phyloP scores from a whole-genome alignment of 2,329 filamentous ascomycete genomes.

The Diaporthe vaccinii region DNA sequence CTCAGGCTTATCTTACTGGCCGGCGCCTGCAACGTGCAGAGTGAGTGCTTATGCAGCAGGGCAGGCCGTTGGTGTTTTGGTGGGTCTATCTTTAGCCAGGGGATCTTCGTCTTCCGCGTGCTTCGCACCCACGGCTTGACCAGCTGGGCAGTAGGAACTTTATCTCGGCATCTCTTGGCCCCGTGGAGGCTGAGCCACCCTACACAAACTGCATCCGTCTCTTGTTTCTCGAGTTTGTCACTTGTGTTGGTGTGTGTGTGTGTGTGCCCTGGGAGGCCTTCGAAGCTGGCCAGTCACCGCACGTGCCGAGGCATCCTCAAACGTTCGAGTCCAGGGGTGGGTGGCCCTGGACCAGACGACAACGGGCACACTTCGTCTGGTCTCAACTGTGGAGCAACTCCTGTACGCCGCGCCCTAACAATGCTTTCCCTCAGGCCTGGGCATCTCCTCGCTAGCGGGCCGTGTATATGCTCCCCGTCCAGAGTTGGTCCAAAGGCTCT shows the following conservation, averaged over 20 bases:
- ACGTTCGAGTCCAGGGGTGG: constrained; percentile 11
- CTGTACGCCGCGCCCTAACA: constrained; percentile 17
- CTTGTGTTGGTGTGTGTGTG: neutral
- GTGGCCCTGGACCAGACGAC: constrained; percentile 17
- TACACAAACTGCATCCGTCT: neutral
- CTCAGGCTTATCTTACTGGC: neutral
- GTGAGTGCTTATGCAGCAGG: neutral
- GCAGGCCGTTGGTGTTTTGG: neutral
- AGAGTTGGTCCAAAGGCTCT: constrained; percentile 25
- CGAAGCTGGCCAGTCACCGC: constrained; percentile 13
- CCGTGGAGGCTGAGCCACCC: constrained; percentile 34
- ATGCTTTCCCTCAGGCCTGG: neutral
- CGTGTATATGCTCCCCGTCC: constrained; percentile 13
- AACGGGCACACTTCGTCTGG: constrained; percentile 33
- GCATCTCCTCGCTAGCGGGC: neutral
- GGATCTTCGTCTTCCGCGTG: constrained; percentile 28
- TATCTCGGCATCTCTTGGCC: constrained; percentile 34
- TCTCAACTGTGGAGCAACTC: constrained; percentile 32
- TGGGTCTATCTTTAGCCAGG: constrained; percentile 26
- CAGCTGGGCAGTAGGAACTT: constrained; percentile 23
- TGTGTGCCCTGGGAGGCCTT: constrained; percentile 9
- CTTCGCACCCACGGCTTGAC: constrained; percentile 13
- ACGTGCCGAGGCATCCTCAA: constrained; percentile 18
- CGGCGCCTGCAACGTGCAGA: constrained; percentile 18
- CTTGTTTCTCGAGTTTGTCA: constrained; percentile 12